Evolutionary conservation across 2,329 filamentous ascomycete genomes (phyloP).

Genomic region (Metarhizium album): DNA sequence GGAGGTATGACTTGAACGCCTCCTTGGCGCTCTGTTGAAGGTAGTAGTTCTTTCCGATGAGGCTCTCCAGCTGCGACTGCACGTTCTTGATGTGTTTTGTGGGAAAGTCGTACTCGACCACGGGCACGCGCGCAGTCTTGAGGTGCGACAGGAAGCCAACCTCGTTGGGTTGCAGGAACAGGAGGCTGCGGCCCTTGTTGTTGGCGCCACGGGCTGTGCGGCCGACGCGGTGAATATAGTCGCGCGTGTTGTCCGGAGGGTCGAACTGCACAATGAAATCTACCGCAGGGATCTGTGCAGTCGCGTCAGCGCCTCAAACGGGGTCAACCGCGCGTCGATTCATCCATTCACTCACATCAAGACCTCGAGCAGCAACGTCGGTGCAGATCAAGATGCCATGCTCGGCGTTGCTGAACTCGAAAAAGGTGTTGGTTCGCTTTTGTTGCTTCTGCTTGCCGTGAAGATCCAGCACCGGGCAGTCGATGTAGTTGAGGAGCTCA

Average conservation of each 20-base stretch:
- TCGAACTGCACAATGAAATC: constrained; percentile 97
- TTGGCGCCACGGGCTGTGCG: constrained; percentile 81
- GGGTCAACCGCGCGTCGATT: neutral
- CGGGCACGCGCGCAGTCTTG: constrained; percentile 81
- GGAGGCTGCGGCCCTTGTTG: constrained; percentile 74
- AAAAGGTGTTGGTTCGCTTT: constrained; percentile 97
- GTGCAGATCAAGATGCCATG: constrained; percentile 89
- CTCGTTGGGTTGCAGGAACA: constrained; percentile 89
- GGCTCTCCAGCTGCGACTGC: constrained; percentile 83
- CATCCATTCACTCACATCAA: constrained; percentile 55
- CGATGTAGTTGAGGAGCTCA: constrained; percentile 94
- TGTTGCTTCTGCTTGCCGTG: constrained; percentile 98
- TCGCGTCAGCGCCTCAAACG: neutral
- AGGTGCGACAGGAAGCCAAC: constrained; percentile 87
- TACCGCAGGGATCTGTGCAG: constrained; percentile 66
- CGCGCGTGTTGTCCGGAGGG: constrained; percentile 78
- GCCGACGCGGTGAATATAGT: constrained; percentile 94
- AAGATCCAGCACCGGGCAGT: constrained; percentile 75
- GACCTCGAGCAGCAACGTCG: constrained; percentile 86
- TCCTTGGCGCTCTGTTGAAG: constrained; percentile 77
- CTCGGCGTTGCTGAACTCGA: constrained; percentile 73
- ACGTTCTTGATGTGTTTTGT: constrained; percentile 85
- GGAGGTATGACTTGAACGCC: constrained; percentile 80
- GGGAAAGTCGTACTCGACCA: constrained; percentile 94
- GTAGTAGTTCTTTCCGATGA: constrained; percentile 94